phyloP scores from a whole-genome alignment of 1,284 basidiomycete species.

The Athelia psychrophila region DNA sequence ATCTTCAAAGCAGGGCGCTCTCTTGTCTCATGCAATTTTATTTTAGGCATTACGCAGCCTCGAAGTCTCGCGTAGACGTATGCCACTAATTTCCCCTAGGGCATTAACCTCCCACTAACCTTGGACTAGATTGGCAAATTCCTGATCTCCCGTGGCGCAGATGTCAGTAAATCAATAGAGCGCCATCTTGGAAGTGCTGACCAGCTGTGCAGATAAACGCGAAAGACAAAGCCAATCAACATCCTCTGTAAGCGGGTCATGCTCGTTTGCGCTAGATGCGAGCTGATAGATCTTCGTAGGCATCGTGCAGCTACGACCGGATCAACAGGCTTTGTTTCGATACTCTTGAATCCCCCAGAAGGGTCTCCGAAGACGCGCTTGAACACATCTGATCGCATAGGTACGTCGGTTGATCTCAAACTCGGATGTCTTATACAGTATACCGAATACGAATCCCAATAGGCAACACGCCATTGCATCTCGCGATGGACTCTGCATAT shows the following conservation, averaged over 20 bases:
- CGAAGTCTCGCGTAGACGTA: constrained; percentile 87
- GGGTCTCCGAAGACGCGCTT: constrained; percentile 77
- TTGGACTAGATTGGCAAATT: constrained; percentile 77
- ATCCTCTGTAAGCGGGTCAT: constrained; percentile 66
- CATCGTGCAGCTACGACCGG: constrained; percentile 96
- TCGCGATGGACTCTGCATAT: constrained; percentile 93
- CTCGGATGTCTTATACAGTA: constrained; percentile 4
- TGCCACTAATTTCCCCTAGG: constrained; percentile 27
- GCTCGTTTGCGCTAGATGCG: background rate
- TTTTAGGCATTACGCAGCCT: constrained; percentile 92
- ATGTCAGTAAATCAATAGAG: constrained; percentile 46
- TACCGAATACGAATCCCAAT: constrained; percentile 12
- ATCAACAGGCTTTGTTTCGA: constrained; percentile 79
- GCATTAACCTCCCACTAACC: constrained; percentile 21
- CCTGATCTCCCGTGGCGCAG: constrained; percentile 82
- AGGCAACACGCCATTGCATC: constrained; percentile 95
- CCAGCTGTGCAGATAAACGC: constrained; percentile 74
- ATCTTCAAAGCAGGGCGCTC: background rate
- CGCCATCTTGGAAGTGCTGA: constrained; percentile 10
- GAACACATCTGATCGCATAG: constrained; percentile 84
- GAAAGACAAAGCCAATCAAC: constrained; percentile 87
- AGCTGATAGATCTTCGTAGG: constrained; percentile 33
- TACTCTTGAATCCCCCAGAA: constrained; percentile 74
- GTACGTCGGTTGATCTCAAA: constrained; percentile 38
- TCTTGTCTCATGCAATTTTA: constrained; percentile 9